Evolutionary conservation across 2,329 filamentous ascomycete species (phyloP), one percentile per base, ranked within the genome.

Genomic region (Beauveria pseudobassiana): DNA sequence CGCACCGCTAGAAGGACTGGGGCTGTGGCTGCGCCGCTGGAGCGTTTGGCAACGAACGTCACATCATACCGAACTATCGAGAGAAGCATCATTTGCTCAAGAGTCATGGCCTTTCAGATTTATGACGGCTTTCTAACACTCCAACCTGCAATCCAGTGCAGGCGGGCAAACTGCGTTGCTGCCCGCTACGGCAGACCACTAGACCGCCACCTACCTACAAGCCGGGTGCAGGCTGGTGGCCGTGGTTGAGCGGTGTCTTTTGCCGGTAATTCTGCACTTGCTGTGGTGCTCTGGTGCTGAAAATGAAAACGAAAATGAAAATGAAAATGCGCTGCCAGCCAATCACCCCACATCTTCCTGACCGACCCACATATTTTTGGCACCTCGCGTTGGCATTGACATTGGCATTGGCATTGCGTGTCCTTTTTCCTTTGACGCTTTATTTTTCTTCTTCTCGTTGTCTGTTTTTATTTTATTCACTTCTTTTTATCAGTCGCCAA

Each of bases 21-120:
- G 22, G 46, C 56, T 48, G 55, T 59, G 56, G 56, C 56, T 59
- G 56, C 46, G 46, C 46, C 46, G 56, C 43, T 59, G 14, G 12
- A 38, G 22, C 8, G 26, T 53, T n/a, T 52, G 18, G 49, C 50
- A 20, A 53, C 50, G 34, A 53, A 14, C n/a, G 16, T 48, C 14
- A 48, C 49, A 34, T 34, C 26, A n/a, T 18, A 34, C 49, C 49
- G 5, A 46, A 26, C 26, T 10, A 26, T 50, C 24, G 16, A 51
- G 20, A 22, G 34, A 22, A 22, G 45, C 16, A 55, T 14, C 20
- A 24, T 48, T 18, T 38, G 5, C 12, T 14, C 34, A 38, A 38
- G 12, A n/a, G 54, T 46, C 24, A 22, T 12, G 54, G 3, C 20
- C 28, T 40, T 48, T 34, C 8, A 10, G 3, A 16, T 30, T 22